Evolutionary conservation across 1,284 basidiomycete species (phyloP), one percentile per base, ranked within the genome.

Genomic region (Puccinia polysora): DNA sequence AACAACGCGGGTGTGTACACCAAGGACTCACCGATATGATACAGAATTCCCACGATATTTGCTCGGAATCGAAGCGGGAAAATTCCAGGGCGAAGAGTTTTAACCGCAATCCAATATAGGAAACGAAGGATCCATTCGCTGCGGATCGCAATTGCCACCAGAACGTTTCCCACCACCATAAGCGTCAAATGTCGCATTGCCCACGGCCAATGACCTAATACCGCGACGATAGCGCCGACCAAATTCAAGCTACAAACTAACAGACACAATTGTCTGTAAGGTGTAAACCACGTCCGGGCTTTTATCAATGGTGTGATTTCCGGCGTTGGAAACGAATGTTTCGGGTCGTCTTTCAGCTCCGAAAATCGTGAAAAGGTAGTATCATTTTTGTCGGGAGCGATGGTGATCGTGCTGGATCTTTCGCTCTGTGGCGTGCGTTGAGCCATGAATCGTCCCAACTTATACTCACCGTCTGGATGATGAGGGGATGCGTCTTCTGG

Each of bases 61-160:
- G 30, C 28, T 32, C 53, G 53, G 18, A 56, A 18, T 32, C 53
- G 53, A n/a, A 56, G 28, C n/a, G 53, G 53, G 8, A 56, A 32
- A 20, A n/a, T 38, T 18, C 28, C 28, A 8, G 53, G 53, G 12
- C 58, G 32, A 60, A 60, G 43, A 32, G 20, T 18, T 43, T 60
- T 60, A 20, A 60, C 20, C 18, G 85, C 81, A 8, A 84, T 70
- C 52, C 85, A 79, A 78, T 86, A 88, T 6, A 87, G 78, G 40
- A 84, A 76, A 3, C 86, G 84, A 7, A 85, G 84, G 75, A 87
- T 87, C 7, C 86, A 79, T 75, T 88, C 84, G 73, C 86, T 85
- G 1, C 84, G 80, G 80, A 86, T 83, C 38, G 86, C 79, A 60
- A 86, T 81, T 4, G 84, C 81, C 49, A 83, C 80, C 74, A 83